Evolutionary conservation across 2,329 filamentous ascomycete species (phyloP).

Genomic region (Aureobasidium subglaciale): DNA sequence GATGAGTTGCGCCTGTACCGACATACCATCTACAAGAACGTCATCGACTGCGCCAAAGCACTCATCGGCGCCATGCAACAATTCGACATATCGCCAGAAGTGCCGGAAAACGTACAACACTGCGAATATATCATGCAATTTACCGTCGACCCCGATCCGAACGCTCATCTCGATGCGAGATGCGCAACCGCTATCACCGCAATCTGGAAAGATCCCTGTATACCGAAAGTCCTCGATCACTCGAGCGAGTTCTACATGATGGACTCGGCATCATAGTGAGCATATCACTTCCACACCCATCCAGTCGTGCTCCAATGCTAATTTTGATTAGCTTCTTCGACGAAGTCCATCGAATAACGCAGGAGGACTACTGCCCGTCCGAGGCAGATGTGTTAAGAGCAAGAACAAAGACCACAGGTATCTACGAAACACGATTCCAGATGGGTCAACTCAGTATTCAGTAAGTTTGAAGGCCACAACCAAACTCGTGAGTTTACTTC

Average conservation of each 20-base stretch:
- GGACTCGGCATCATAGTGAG: constrained; percentile 98
- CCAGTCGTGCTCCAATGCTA: constrained; percentile 12
- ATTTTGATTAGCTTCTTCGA: constrained; percentile 74
- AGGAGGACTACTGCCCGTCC: constrained; percentile 78
- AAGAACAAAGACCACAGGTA: constrained; percentile 96
- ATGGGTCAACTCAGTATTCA: constrained; percentile 99
- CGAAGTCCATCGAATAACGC: constrained; percentile 77
- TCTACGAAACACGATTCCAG: constrained; percentile 96
- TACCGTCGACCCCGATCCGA: constrained; percentile 82
- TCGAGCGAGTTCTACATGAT: constrained; percentile 98
- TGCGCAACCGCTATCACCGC: constrained; percentile 78
- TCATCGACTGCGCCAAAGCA: constrained; percentile 92
- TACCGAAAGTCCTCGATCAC: constrained; percentile 77
- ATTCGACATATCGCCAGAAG: constrained; percentile 75
- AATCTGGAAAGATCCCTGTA: constrained; percentile 84
- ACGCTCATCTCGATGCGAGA: constrained; percentile 71
- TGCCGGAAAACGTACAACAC: constrained; percentile 63
- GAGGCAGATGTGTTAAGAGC: constrained; percentile 94
- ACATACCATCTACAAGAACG: constrained; percentile 95
- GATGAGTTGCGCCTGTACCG: constrained; percentile 93
- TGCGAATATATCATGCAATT: constrained; percentile 80
- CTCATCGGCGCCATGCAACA: constrained; percentile 87
- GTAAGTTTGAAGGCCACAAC: constrained; percentile 48
- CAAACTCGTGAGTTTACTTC: constrained; percentile 15
- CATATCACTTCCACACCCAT: constrained; percentile 3